Base-by-base conservation (phyloP, 768 basidiomycete genomes). In the Leccinum fibrillosum region DNA sequence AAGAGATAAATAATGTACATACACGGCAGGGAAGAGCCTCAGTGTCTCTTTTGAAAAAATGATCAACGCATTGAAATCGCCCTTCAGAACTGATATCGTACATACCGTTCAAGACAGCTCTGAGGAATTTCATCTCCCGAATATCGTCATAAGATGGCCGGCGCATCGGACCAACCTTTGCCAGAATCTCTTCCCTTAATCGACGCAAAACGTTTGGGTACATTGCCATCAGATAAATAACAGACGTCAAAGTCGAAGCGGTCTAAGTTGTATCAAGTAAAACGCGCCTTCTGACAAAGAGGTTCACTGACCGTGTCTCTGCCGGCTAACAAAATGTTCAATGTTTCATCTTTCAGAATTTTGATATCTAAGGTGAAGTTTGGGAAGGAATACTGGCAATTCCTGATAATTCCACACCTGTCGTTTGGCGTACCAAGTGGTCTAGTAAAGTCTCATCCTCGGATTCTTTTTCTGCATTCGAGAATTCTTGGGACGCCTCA, bases 311-410 rank as follows among this genome's bases (percentile, higher is more conserved):
- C 77, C 19, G 78, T 78, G 59, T 79, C 80, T 15, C 78, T 63
- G 12, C 78, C 77, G 21, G 80, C 80, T 9, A 81, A 67, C 39
- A 81, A 59, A 48, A 81, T 73, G 51, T 76, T 78, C 53, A 80
- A 56, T 11, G 73, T 76, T 59, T 79, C 75, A 52, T 79, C 79
- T 54, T 71, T 75, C 21, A 81, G 54, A 17, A 77, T 55, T 21
- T 64, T 69, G 58, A 62, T 35, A 21, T 75, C 73, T 75, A 23
- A 28, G 13, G 9, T 13, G 32, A 21, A 5, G 42, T 19, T 37
- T 5, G 0, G 0, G 8, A 44, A 12, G 42, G 2, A 6, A n/a
- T 44, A 4, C 12, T 6, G 3, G 10, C 6, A 25, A 34, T 13
- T 19, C 1, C 5, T 8, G 8, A 13, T 17, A 2, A 48, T 13